Evolutionary conservation across 106 monocot genomes (phyloP).

Genomic region (Hemerocallis citrina): DNA sequence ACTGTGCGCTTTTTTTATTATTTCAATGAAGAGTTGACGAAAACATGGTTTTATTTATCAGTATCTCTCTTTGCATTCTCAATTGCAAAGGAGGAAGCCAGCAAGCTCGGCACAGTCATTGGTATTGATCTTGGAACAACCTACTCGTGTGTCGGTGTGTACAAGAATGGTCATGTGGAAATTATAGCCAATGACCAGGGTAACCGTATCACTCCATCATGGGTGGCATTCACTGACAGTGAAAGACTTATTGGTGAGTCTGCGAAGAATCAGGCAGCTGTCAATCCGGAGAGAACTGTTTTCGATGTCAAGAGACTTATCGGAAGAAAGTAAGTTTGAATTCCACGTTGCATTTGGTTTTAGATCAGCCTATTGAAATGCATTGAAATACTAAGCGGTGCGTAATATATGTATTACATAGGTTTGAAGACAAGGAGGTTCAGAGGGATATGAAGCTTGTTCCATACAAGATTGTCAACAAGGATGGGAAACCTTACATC

Average conservation of each 20-base stretch:
- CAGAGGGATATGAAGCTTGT: slow-evolving; percentile 56
- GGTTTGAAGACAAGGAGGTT: slow-evolving; percentile 60
- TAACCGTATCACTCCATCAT: slow-evolving; percentile 60
- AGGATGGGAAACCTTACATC: slow-evolving; percentile 64
- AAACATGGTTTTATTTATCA: background rate
- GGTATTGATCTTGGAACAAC: slow-evolving; percentile 47
- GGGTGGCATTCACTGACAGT: slow-evolving; percentile 54
- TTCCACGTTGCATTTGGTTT: background rate
- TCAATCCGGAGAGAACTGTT: slow-evolving; percentile 41
- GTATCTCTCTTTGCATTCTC: slow-evolving; percentile 14
- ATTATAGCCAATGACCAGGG: slow-evolving; percentile 67
- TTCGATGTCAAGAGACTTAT: slow-evolving; percentile 58
- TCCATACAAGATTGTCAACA: slow-evolving; percentile 60
- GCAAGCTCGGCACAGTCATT: slow-evolving; percentile 32
- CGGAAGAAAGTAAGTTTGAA: slow-evolving; percentile 38
- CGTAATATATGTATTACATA: background rate
- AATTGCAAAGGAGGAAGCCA: slow-evolving; percentile 24
- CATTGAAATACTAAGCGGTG: background rate
- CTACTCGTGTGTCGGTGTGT: slow-evolving; percentile 60
- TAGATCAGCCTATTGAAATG: background rate
- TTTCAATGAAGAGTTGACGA: background rate
- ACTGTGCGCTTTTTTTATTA: background rate
- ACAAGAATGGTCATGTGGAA: slow-evolving; percentile 62
- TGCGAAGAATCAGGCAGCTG: slow-evolving; percentile 60
- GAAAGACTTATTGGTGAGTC: slow-evolving; percentile 62